These are phyloP conservation scores for Metarhizium album DNA, from an alignment of 2,329 filamentous ascomycete species.

Conservation along the genomic window DNA sequence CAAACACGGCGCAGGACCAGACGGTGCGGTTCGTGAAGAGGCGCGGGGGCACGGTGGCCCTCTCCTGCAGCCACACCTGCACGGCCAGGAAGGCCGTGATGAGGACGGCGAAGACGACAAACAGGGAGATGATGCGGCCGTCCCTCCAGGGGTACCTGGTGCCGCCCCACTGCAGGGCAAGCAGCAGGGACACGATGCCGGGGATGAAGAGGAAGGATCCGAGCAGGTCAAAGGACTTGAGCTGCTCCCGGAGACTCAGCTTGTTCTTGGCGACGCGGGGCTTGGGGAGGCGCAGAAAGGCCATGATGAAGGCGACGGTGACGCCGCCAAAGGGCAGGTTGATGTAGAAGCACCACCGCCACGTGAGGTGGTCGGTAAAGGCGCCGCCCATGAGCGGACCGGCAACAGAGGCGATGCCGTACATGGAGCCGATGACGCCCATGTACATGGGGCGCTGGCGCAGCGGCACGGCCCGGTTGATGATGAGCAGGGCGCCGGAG, in stretches of 20 bases:
- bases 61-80: conserved; percentile 20
- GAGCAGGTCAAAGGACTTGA: conserved; percentile 11
- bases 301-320: conserved; percentile 20
- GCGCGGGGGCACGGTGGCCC: conserved; percentile 7
- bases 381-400: conserved; percentile 24
- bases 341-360: conserved; percentile 32
- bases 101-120: conserved; percentile 6
- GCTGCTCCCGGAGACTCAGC: conserved; percentile 1
- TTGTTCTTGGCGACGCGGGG: conserved; percentile 10
- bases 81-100: conserved; percentile 19
- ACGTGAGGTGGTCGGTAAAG: conserved; percentile 24
- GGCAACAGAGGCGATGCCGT: conserved; percentile 31
- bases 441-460: conserved; percentile 23
- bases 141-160: conserved; percentile 19
- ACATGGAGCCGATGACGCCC: conserved; percentile 30
- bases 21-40: conserved; percentile 15
- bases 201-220: conserved; percentile 22
- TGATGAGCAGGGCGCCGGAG: conserved; percentile 32
- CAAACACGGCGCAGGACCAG: conserved; percentile 15
- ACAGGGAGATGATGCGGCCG: conserved; percentile 7
- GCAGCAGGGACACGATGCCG: conserved; percentile 32
- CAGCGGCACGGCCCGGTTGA: conserved; percentile 26
- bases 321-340: conserved; percentile 27
- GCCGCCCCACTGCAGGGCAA: conserved; percentile 41
- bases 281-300: conserved; percentile 11